Evolutionary conservation across 345 rosid genomes (phyloP), one percentile per base, ranked within the genome.

Genomic region (Populus deltoides): DNA sequence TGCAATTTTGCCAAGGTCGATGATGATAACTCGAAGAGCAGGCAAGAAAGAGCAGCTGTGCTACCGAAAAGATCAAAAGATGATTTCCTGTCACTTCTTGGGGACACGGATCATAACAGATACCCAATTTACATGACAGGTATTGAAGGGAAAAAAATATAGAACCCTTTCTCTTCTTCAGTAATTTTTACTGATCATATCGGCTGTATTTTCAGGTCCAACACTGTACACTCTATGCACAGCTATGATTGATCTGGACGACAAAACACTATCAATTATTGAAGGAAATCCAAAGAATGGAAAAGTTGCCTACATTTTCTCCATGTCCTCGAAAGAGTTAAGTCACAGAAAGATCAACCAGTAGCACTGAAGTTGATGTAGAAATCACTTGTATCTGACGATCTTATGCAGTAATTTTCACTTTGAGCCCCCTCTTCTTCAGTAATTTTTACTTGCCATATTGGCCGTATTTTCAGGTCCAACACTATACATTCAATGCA

Each of bases 41-140:
- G 85, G 82, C 88, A 83, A 73, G 79, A 83, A 47, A 78, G 89
- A 75, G 92, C 90, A 36, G 78, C 78, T 22, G 51, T 75, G 73
- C 85, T 87, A 76, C 85, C 88, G 9, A 85, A 86, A 75, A 71
- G 67, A 78, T 83, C 90, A 67, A 88, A 86, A 71, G 72, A 81
- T 1, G 87, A 91, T 80, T 83, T 88, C 82, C 84, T 88, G 74
- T 78, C 89, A 33, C 81, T 90, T 76, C 89, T 89, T 22, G 88
- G 87, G 73, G 90, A 91, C 75, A 77, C 22, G 25, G 82, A 80
- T 12, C 84, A 86, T 69, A 31, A 81, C 74, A 79, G 74, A 70
- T 87, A 86, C 80, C 91, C 91, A 36, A 86, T 87, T 77, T 86
- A 87, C 86, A 89, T 88, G 91, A 86, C 87, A 86, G 89, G 90